phyloP scores from a whole-genome alignment of 1,284 basidiomycete genomes.

The Ustilago crameri region DNA sequence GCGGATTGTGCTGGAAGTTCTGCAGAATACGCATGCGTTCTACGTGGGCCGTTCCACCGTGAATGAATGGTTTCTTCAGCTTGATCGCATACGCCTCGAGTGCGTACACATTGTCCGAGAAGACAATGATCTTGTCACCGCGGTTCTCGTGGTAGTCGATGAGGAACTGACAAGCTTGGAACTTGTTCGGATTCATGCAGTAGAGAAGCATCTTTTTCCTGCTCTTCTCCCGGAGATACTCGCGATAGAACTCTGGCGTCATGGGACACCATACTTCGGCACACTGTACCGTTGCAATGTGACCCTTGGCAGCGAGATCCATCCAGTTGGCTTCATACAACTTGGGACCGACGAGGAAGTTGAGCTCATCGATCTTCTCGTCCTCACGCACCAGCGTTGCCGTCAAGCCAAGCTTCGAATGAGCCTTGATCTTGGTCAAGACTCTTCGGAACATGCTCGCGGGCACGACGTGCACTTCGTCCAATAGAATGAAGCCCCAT shows the following conservation, averaged over 20 bases:
- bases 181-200: slow-evolving; percentile 99
- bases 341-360: slow-evolving; percentile 99
- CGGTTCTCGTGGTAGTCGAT: slow-evolving; percentile 98
- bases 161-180: slow-evolving; percentile 97
- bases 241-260: slow-evolving; percentile 99
- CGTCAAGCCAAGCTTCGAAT: slow-evolving; percentile 66
- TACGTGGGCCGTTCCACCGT: slow-evolving; percentile 93
- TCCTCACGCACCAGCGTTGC: slow-evolving; percentile 97
- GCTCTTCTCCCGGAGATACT: slow-evolving; percentile 91
- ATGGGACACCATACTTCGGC: slow-evolving; percentile 99
- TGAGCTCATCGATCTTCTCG: slow-evolving; percentile 97
- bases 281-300: slow-evolving; percentile 96
- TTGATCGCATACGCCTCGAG: slow-evolving; percentile 97
- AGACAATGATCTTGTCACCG: slow-evolving; percentile 99
- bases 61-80: slow-evolving; percentile 92
- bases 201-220: slow-evolving; percentile 95
- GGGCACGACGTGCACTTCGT: slow-evolving; percentile 68
- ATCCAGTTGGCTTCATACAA: slow-evolving; percentile 99
- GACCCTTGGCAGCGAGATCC: slow-evolving; percentile 98
- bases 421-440: slow-evolving; percentile 68
- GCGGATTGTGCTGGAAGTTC: slow-evolving; percentile 93
- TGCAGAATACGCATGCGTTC: slow-evolving; percentile 95
- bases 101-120: slow-evolving; percentile 97
- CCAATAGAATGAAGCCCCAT: slow-evolving; percentile 67
- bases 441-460: slow-evolving; percentile 68